Conservation (phyloP, 2,329 filamentous ascomycete species). For the Microcyclospora tardicrescens region DNA sequence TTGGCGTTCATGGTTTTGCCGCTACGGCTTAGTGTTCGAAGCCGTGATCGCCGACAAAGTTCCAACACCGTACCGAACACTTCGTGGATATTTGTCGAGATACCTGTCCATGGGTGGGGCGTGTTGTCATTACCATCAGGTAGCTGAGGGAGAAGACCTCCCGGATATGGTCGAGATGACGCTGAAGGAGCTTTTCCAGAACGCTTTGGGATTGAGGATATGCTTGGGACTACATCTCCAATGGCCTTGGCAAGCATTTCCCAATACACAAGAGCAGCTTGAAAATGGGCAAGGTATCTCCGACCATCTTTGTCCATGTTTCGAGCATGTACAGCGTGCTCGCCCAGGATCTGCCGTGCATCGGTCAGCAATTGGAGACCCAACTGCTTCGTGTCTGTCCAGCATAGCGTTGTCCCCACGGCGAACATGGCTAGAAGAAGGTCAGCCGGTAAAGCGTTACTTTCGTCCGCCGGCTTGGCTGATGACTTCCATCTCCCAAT, state of each 20-base stretch:
- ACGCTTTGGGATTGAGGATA: no score
- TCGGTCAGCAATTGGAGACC: constrained; percentile 5
- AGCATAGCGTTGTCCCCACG: constrained; percentile 9
- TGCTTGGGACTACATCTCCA: constrained; percentile 2
- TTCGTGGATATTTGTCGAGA: constrained; percentile 5
- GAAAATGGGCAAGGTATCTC: constrained; percentile 4
- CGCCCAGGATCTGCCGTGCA: constrained; percentile 3
- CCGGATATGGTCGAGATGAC: no score
- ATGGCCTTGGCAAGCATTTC: constrained; percentile 7
- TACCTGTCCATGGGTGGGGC: constrained; percentile 6
- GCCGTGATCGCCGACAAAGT: constrained; percentile 2
- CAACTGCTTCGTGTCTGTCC: constrained; percentile 7
- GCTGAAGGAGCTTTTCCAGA: no score
- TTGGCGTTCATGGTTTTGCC: constrained; percentile 1
- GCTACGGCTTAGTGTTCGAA: neutral
- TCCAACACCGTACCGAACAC: constrained; percentile 5
- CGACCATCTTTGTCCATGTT: constrained; percentile 1
- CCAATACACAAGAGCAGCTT: constrained; percentile 5
- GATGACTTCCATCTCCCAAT: no score
- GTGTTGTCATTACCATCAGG: constrained; percentile 2
- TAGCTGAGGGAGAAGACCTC: neutral
- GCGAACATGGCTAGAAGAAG: constrained; percentile 8
- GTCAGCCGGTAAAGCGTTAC: constrained; percentile 4
- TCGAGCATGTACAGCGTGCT: neutral
- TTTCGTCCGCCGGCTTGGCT: neutral